Evolutionary conservation across 768 basidiomycete genomes (phyloP), one percentile per base, ranked within the genome.

Genomic region (Collybia nuda): DNA sequence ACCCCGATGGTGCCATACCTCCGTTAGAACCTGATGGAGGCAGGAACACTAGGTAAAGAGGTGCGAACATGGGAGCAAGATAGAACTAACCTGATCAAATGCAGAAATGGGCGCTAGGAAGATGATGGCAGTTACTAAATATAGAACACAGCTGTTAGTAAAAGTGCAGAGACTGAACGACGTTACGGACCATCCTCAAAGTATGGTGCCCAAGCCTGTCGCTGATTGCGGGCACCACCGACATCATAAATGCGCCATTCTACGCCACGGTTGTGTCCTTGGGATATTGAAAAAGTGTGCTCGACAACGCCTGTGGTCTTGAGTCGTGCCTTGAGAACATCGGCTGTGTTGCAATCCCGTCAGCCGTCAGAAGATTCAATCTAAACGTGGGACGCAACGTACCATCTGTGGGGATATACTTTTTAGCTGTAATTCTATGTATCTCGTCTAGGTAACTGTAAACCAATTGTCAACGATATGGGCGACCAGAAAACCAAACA

Each of bases 211-310:
- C 90, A 93, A 1, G 89, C 88, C 53, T 88, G 85, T 47, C 91
- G 81, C 66, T 91, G 89, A 62, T 84, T 86, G 51, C 85, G 79
- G 24, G 89, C 79, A 18, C 90, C 90, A 48, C 90, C 90, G 14
- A 93, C 90, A 62, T 93, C 90, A 64, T 90, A 92, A 44, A 93
- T 85, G 53, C 82, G 84, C 90, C 90, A 93, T 57, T 85, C 79
- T 2, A 82, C 75, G 11, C 78, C 82, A 51, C 76, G 74, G 55
- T 77, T 78, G 44, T 72, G 77, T 24, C 81, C 79, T 23, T 78
- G 74, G 11, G 75, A 68, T n/a, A 92, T 76, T 8, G 77, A 74
- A 66, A 93, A 92, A 0, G 82, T 79, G 63, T 92, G 86, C 60
- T 91, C 88, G 29, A 87, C 79, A 28, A 92, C 85, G 32, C 90